Conservation (phyloP, 768 basidiomycete genomes). For the Suillus variegatus region DNA sequence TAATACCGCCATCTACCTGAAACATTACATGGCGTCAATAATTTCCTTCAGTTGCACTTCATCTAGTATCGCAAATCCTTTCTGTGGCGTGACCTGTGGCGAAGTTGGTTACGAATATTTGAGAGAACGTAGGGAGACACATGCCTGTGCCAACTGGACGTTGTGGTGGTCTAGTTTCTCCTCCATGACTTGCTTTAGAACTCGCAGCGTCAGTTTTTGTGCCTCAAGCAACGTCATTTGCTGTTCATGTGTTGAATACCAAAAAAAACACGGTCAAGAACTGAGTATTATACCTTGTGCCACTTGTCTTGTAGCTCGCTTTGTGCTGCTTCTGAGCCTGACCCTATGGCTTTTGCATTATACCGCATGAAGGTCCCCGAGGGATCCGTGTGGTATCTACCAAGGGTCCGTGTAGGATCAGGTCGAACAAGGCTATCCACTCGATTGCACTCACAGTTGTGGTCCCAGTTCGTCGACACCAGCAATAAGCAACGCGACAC, state of each 20-base stretch:
- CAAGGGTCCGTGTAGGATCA: neutral
- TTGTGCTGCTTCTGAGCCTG: constrained; percentile 97
- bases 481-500: constrained; percentile 96
- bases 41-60: constrained; percentile 80
- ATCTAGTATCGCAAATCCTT: constrained; percentile 89
- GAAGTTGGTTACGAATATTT: constrained; percentile 4
- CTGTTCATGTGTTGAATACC: constrained; percentile 42
- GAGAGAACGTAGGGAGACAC: constrained; percentile 19
- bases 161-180: constrained; percentile 99
- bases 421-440: constrained; percentile 10
- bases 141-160: constrained; percentile 92
- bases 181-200: constrained; percentile 99
- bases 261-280: constrained; percentile 5
- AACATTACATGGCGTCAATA: constrained; percentile 78
- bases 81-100: constrained; percentile 70
- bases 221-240: constrained; percentile 91
- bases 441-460: constrained; percentile 69
- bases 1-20: constrained; percentile 9
- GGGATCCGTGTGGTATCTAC: constrained; percentile 95
- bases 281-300: constrained; percentile 67
- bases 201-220: constrained; percentile 80
- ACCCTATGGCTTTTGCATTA: constrained; percentile 98
- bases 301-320: constrained; percentile 96
- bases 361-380: constrained; percentile 97
- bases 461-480: constrained; percentile 95